A percentile compares a stretch with the other conserved stretches of the same genome.
These are phyloP conservation scores for Leishmania tarentolae DNA, from an alignment of 208 protist species.

Conservation along the genomic window DNA sequence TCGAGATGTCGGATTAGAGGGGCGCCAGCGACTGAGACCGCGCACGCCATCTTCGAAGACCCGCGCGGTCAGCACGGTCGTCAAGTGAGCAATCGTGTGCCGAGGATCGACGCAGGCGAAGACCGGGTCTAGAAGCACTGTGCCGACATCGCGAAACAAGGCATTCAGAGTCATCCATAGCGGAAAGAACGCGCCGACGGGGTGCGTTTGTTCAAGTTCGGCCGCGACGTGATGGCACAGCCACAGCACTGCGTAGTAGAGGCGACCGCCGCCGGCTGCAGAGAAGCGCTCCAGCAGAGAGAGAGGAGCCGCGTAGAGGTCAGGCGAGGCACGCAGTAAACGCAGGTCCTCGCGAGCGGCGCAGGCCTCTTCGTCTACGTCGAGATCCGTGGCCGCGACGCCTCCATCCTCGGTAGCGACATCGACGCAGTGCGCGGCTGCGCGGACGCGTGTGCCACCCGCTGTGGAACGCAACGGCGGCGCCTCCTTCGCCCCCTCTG, in stretches of 20 bases:
- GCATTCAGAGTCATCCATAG: conserved; percentile 32
- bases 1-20: conserved; percentile 33
- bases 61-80: conserved; percentile 22
- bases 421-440: not conserved
- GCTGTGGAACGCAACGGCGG: not conserved
- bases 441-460: not conserved
- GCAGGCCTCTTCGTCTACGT: not conserved
- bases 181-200: conserved; percentile 23
- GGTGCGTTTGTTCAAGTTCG: conserved; percentile 4
- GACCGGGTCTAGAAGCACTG: conserved; percentile 37
- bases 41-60: conserved; percentile 38
- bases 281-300: conserved; percentile 34
- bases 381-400: not conserved
- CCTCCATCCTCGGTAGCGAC: not conserved
- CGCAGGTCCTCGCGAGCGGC: conserved; percentile 30
- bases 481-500: not conserved
- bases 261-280: conserved; percentile 23
- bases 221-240: conserved; percentile 15
- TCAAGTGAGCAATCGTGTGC: conserved; percentile 41
- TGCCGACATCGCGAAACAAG: conserved; percentile 53
- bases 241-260: conserved; percentile 58
- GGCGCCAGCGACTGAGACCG: conserved; percentile 40
- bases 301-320: conserved; percentile 16
- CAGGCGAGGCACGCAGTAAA: conserved; percentile 32
- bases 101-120: conserved; percentile 58